Percentiles rank a stretch among this genome's conserved stretches.
These are phyloP conservation scores for Podospora tetraspora DNA, from an alignment of 495 filamentous ascomycete genomes.

Conservation along the genomic window DNA sequence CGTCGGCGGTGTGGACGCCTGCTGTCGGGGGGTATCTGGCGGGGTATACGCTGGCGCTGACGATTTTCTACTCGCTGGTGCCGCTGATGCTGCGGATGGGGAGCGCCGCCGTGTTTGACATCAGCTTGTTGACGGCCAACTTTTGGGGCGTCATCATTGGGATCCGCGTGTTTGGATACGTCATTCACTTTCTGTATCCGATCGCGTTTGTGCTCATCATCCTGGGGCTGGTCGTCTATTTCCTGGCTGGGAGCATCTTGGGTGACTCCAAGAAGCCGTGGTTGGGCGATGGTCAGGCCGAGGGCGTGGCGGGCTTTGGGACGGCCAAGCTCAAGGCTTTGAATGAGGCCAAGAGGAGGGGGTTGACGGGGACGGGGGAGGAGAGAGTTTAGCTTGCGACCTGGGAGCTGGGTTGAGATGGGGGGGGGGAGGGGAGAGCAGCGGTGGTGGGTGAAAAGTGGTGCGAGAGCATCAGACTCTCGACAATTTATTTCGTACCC, in stretches of 20 bases:
- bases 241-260: slow-evolving; percentile 65
- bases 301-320: slow-evolving; percentile 73
- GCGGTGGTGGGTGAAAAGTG: not conserved
- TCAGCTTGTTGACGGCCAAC: slow-evolving; percentile 87
- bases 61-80: slow-evolving; percentile 79
- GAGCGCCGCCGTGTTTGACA: slow-evolving; percentile 92
- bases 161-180: slow-evolving; percentile 72
- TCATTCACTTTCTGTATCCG: slow-evolving; percentile 86
- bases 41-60: slow-evolving; percentile 79
- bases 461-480: not conserved
- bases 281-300: slow-evolving; percentile 79
- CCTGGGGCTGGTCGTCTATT: slow-evolving; percentile 75
- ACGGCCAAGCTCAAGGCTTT: slow-evolving; percentile 81
- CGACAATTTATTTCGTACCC: not conserved
- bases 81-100: slow-evolving; percentile 84
- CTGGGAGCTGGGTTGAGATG: not conserved
- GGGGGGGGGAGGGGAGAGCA: not conserved
- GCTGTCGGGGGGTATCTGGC: slow-evolving; percentile 72
- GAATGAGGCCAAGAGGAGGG: slow-evolving; percentile 43
- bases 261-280: slow-evolving; percentile 95
- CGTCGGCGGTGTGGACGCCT: slow-evolving; percentile 59
- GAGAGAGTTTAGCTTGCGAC: not conserved
- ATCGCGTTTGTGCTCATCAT: slow-evolving; percentile 92
- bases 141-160: slow-evolving; percentile 97
- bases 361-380: slow-evolving; percentile 15